A percentile compares a stretch with the other conserved stretches of the same genome.
These are phyloP conservation scores for Plenodomus biglobosus DNA, from an alignment of 2,329 filamentous ascomycete species.

Conservation along the genomic window DNA sequence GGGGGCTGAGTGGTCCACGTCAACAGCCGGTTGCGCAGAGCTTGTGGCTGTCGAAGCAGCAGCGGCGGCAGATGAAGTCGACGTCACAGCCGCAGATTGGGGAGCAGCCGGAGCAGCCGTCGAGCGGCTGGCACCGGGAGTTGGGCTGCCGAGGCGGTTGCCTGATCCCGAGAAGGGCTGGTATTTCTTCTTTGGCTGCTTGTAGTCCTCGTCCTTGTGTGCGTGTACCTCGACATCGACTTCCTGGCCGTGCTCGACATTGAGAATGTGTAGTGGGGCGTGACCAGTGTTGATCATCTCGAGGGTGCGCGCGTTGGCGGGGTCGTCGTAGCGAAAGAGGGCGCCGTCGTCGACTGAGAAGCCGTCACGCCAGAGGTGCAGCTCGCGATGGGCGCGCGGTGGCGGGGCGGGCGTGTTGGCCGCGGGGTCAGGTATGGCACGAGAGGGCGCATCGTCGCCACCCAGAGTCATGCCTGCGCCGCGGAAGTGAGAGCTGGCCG, in stretches of 20 bases:
- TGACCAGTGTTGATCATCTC: conserved; percentile 75
- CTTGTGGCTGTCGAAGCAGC: conserved; percentile 30
- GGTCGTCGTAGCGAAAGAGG: conserved; percentile 77
- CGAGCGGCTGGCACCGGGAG: conserved; percentile 59
- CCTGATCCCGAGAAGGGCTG: conserved; percentile 73
- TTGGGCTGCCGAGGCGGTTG: conserved; percentile 74
- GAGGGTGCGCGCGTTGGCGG: conserved; percentile 69
- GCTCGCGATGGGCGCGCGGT: conserved; percentile 64
- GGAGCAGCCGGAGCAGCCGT: conserved; percentile 40
- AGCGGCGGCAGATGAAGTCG: conserved; percentile 12
- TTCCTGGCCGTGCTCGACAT: conserved; percentile 71
- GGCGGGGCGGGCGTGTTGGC: conserved; percentile 41
- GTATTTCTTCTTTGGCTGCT: conserved; percentile 71
- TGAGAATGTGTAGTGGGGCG: conserved; percentile 76
- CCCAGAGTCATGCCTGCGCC: conserved; percentile 76
- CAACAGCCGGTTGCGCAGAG: conserved; percentile 48
- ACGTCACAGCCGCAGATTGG: conserved; percentile 35
- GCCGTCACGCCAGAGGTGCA: conserved; percentile 81
- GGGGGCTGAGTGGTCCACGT: conserved; percentile 67
- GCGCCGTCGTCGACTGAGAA: conserved; percentile 84
- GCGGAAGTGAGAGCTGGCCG: conserved; percentile 59
- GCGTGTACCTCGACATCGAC: conserved; percentile 76
- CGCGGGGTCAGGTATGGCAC: conserved; percentile 64
- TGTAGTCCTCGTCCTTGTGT: conserved; percentile 74
- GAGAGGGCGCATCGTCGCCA: conserved; percentile 73